Evolutionary conservation across 2,329 filamentous ascomycete genomes (phyloP).

Genomic region (Diaporthe sp.): DNA sequence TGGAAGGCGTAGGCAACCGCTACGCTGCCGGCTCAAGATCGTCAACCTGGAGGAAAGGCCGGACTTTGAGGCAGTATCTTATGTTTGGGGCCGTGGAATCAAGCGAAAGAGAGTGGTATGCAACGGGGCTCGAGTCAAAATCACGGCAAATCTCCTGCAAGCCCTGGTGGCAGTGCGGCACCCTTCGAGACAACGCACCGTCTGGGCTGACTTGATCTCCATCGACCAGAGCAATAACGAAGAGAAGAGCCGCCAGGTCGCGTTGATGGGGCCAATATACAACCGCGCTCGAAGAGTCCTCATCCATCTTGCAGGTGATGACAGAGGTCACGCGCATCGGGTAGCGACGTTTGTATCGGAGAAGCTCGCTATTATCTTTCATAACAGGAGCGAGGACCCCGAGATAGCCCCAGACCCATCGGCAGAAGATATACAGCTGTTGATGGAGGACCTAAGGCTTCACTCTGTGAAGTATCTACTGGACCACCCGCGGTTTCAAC

Average conservation of each 20-base stretch:
- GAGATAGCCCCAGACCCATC: background rate
- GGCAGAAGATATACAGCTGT: background rate
- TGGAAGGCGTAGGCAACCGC: background rate
- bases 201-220: background rate
- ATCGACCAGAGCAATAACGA: constrained; percentile 12
- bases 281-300: background rate
- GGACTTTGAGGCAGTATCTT: background rate
- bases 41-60: background rate
- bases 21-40: background rate
- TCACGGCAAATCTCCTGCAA: background rate
- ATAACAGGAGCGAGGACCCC: too few relatives aligned
- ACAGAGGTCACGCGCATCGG: background rate
- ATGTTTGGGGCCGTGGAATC: background rate
- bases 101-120: background rate
- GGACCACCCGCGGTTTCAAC: background rate
- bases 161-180: background rate
- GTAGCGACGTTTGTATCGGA: background rate
- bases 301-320: constrained; percentile 14
- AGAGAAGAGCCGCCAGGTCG: constrained; percentile 11
- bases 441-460: background rate
- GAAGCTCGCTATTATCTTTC: background rate
- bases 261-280: constrained; percentile 2
- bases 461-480: background rate
- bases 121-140: background rate
- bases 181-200: background rate